Evolutionary conservation across 2,329 filamentous ascomycete species (phyloP), one percentile per base, ranked within the genome.

Genomic region (Cladosporium halotolerans): DNA sequence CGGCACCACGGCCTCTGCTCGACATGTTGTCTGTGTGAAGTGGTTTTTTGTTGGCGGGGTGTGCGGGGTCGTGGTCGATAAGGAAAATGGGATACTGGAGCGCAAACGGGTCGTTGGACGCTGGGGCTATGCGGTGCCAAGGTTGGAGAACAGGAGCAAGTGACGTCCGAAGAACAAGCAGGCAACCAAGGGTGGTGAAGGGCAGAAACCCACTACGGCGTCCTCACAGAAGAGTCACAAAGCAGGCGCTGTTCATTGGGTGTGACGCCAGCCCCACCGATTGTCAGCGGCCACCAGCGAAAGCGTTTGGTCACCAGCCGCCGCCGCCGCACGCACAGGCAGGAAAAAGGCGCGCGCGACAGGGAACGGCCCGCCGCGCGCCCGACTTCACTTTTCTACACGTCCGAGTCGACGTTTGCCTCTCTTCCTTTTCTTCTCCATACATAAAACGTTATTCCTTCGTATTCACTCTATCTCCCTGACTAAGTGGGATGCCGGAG

Each of bases 381-480:
- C 46, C 31, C 74, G 73, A 72, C 66, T 66, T 67, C 59, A 71
- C 74, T 74, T 74, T 75, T 77, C 73, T 49, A 55, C n/a, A 11
- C n/a, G 55, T 28, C 45, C 54, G 57, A 59, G 16, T 46, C 52
- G 55, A 49, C 55, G 57, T 55, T 52, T 62, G 61, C 56, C 59
- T 59, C 57, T 58, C 55, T 44, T 52, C 57, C 52, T 55, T 58
- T 60, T 62, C 60, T 63, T 66, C 61, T 65, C 61, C 63, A 60
- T 60, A 70, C 64, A 68, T 68, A 73, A 74, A 68, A 63, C 60
- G 59, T 60, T 60, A 62, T 62, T 68, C 72, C 72, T 73, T 70
- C 79, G 78, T 82, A 84, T 84, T 83, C 81, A 84, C 81, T 84
- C 81, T 81, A 77, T 75, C 73, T 79, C 78, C 74, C 69, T 74